Evolutionary conservation across 495 filamentous ascomycete genomes (phyloP), one percentile per base, ranked within the genome.

Genomic region (Pseudevernia furfuracea): DNA sequence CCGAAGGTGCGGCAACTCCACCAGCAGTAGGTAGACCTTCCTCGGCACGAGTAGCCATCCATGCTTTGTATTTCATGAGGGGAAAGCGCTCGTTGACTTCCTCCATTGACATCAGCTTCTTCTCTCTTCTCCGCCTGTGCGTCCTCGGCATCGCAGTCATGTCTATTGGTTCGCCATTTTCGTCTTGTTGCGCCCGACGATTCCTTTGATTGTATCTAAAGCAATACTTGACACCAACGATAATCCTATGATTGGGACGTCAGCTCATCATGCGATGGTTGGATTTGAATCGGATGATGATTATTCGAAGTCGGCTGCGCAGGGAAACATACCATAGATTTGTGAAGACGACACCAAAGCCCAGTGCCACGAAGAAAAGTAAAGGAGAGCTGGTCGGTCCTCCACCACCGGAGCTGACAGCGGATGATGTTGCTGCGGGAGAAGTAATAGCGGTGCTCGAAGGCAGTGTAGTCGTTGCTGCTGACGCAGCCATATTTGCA

Each of bases 171-270:
- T 97, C 95, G 66, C 87, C 91, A 69, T 92, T 88, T 69, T 96
- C 92, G 66, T 87, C 87, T 66, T 87, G 82, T 38, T 89, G 86
- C 65, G 89, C 76, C 56, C 85, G 85, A 38, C 94, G 89, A 74
- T 95, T 95, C 36, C 94, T 85, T 67, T 95, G 92, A 74, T 97
- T 98, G 74, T 98, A 97, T 60, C 94, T 84, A 74, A 98, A 98
- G 76, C 94, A 98, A 76, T 98, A 98, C 76, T 98, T 98, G 59
- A 98, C 94, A 46, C 94, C 94, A 68, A 98, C 94, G 71, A 98
- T 98, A 73, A 98, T 98, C 94, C 94, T 97, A 70, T 52, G 49
- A 43, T 38, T n/a, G 38, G 21, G 39, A 39, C 61, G 34, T 68
- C 38, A 56, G 34, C 30, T 57, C 36, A 37, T 36, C 37, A 52